Conservation (phyloP, 202 grass and related monocot species). For the Digitaria exilis region DNA sequence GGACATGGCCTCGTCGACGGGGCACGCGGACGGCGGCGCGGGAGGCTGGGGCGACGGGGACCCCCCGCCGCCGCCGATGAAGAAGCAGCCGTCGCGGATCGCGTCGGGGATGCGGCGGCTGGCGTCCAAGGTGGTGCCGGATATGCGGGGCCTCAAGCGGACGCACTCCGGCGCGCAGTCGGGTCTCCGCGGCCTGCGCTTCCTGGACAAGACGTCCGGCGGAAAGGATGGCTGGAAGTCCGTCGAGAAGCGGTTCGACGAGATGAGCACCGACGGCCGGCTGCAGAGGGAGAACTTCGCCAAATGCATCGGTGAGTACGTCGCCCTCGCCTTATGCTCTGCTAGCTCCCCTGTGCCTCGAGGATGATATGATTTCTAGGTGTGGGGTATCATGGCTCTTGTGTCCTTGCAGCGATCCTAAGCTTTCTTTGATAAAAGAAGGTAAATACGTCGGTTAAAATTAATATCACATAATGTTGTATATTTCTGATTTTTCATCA, state of each 20-base stretch:
- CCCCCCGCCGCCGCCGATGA: slow-evolving; percentile 16
- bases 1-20: slow-evolving; percentile 27
- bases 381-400: not conserved
- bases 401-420: not conserved
- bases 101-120: slow-evolving; percentile 54
- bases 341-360: not conserved
- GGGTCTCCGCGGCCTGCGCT: slow-evolving; percentile 63
- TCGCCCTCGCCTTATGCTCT: not conserved
- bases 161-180: slow-evolving; percentile 62
- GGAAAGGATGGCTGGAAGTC: slow-evolving; percentile 83
- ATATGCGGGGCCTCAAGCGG: slow-evolving; percentile 42
- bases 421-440: not conserved
- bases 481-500: not conserved
- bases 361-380: not conserved
- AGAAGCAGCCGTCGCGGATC: slow-evolving; percentile 59
- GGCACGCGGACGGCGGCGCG: slow-evolving; percentile 4
- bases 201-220: slow-evolving; percentile 75
- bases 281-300: slow-evolving; percentile 65
- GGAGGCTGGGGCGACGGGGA: not conserved
- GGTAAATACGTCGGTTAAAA: not conserved
- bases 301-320: slow-evolving; percentile 85
- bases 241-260: slow-evolving; percentile 85
- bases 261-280: slow-evolving; percentile 51
- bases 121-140: slow-evolving; percentile 48
- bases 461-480: not conserved